Conservation (phyloP, 2,329 filamentous ascomycete species). For the Herpotrichia juniperi region DNA sequence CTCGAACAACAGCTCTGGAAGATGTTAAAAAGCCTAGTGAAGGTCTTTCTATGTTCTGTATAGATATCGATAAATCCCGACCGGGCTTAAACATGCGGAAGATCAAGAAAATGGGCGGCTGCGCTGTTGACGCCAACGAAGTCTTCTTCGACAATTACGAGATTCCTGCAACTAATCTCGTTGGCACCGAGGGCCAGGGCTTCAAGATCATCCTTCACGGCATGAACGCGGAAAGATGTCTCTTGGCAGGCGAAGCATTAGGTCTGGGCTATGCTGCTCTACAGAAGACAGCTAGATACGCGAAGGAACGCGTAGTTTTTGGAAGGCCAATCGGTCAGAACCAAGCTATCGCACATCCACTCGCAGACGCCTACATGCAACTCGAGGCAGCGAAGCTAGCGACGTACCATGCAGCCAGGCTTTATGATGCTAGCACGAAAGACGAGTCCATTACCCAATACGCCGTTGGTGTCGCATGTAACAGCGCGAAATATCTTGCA, state of each 20-base stretch:
- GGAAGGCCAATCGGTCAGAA: slow-evolving; percentile 64
- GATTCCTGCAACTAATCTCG: slow-evolving; percentile 67
- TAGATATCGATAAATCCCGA: slow-evolving; percentile 69
- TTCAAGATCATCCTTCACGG: slow-evolving; percentile 63
- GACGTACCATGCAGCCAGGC: slow-evolving; percentile 64
- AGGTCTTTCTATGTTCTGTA: slow-evolving; percentile 80
- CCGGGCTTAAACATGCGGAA: slow-evolving; percentile 69
- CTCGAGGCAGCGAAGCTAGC: slow-evolving; percentile 66
- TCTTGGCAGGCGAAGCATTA: slow-evolving; percentile 74
- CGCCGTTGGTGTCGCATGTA: slow-evolving; percentile 60
- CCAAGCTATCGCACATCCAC: slow-evolving; percentile 64
- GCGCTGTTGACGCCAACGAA: slow-evolving; percentile 83
- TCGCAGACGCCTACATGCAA: slow-evolving; percentile 65
- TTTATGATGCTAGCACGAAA: slow-evolving; percentile 59
- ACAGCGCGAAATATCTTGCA: slow-evolving; percentile 63
- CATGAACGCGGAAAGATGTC: slow-evolving; percentile 57
- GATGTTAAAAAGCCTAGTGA: slow-evolving; percentile 72
- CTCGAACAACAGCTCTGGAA: slow-evolving; percentile 73
- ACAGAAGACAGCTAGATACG: slow-evolving; percentile 51
- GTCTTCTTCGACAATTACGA: slow-evolving; percentile 84
- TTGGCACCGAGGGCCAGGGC: slow-evolving; percentile 75
- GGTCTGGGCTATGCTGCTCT: slow-evolving; percentile 76
- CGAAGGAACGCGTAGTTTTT: slow-evolving; percentile 59
- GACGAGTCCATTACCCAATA: slow-evolving; percentile 50
- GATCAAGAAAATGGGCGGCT: slow-evolving; percentile 86